Evolutionary conservation across 345 rosid species (phyloP), one percentile per base, ranked within the genome.

Genomic region (Nephelium lappaceum): DNA sequence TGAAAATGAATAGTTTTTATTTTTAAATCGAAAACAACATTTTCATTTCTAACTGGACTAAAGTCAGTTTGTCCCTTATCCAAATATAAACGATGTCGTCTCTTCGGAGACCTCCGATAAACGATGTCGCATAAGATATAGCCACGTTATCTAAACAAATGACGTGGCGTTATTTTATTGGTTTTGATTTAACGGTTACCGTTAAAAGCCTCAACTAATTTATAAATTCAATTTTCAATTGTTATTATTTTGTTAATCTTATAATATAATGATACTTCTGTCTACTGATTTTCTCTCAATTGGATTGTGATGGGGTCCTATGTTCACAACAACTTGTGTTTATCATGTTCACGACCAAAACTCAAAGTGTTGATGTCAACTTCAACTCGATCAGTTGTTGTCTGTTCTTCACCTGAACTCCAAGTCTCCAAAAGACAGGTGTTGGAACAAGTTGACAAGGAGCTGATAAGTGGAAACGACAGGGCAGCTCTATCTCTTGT

Each of bases 381-480:
- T 58, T 51, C 55, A 2, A 74, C 45, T 6, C 81, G 80, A 78
- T 45, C 51, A 45, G 8, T 11, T 0, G 60, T 84, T 27, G 80
- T 80, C 18, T n/a, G 83, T 72, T 90, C 93, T 62, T 89, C 91
- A 69, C 88, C 91, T 69, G 86, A 84, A 77, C 75, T 83, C 41
- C 75, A 78, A 0, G 73, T 87, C 23, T 83, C 86, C 0, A 86
- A 87, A 76, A 80, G 84, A 81, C 86, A 81, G 62, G 93, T 64
- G 5, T 79, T 91, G 79, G 87, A 91, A 71, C 92, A 83, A 73
- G 80, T 95, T 79, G 98, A 95, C 72, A 84, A 77, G 77, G 90
- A 89, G 85, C 91, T 95, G 21, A 69, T 74, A n/a, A 88, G 80
- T 58, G 99, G 96, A 84, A 86, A 95, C 75, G 99, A 93, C 55